phyloP scores from a whole-genome alignment of 495 filamentous ascomycete species.

The Penicilliopsis zonata region DNA sequence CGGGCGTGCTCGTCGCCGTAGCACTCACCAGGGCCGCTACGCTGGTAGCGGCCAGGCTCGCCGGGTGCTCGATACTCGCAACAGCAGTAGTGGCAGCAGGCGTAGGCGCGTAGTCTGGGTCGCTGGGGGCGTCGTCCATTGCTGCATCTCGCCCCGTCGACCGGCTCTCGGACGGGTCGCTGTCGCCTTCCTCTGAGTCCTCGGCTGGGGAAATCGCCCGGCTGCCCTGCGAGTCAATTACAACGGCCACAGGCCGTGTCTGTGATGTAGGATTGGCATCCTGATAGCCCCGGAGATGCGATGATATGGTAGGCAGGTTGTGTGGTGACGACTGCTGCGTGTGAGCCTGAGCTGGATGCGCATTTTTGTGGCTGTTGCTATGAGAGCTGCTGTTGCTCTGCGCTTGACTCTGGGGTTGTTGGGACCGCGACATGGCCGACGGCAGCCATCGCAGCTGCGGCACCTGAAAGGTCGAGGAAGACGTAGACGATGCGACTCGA shows the following conservation, averaged over 20 bases:
- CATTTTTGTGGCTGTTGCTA: neutral
- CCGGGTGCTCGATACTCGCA: neutral
- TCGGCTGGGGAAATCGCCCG: slow-evolving; percentile 2
- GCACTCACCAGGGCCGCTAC: neutral
- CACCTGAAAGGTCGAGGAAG: slow-evolving; percentile 9
- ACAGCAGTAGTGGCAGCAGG: neutral
- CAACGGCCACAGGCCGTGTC: slow-evolving; percentile 5
- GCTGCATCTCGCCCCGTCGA: slow-evolving; percentile 7
- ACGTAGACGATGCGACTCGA: neutral
- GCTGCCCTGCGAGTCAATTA: slow-evolving; percentile 3
- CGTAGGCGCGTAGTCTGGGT: slow-evolving; percentile 7
- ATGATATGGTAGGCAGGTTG: slow-evolving; percentile 11
- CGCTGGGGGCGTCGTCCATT: slow-evolving; percentile 7
- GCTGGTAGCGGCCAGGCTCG: neutral
- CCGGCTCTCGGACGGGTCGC: slow-evolving; percentile 9
- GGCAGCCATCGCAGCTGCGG: slow-evolving; percentile 15
- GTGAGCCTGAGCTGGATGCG: neutral
- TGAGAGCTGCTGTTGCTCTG: neutral
- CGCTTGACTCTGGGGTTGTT: slow-evolving; percentile 1
- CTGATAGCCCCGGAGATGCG: slow-evolving; percentile 7
- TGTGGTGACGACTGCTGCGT: slow-evolving; percentile 3
- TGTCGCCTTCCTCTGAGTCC: slow-evolving; percentile 6
- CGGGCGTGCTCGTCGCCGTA: neutral
- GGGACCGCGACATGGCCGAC: slow-evolving; percentile 11
- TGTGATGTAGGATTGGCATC: neutral